Evolutionary conservation across 176 grass and related monocot species (phyloP), one percentile per base, ranked within the genome.

Genomic region (Leersia perrieri): DNA sequence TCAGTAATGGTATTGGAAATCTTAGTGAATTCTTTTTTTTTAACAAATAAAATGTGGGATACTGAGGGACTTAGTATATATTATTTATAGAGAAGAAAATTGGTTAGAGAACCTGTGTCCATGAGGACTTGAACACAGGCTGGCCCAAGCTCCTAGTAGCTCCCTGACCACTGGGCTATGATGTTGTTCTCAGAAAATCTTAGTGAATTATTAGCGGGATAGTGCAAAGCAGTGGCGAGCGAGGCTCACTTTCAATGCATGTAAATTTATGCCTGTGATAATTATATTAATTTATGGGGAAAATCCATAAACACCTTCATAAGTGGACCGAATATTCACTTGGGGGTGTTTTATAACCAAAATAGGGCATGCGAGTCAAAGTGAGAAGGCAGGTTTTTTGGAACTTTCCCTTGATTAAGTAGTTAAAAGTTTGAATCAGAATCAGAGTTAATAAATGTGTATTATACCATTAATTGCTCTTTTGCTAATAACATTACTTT

Each of bases 401-500:
- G n/a, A 25, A 58, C 20, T 1, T 58, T 58, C n/a, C 53, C 22
- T n/a, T 23, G 18, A 58, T 58, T 58, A 58, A 23, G 53, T 58
- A 25, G 53, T 23, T 58, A 11, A n/a, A 55, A 55, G 20, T 55
- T 55, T n/a, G 20, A 55, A 55, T 53, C 0, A 22, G 47, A 22
- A 22, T 5, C 18, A 53, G 16, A 20, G 5, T 53, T 20, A 53
- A 53, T 53, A 51, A 51, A 53, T 41, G 49, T n/a, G 6, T 53
- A 53, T 53, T 22, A 8, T n/a, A 62, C 9, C 9, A 3, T 33
- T 60, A 51, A 44, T 87, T 78, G 15, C n/a, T 68, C 35, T 89
- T 55, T 76, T 80, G 33, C 51, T 73, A 62, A 75, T 78, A 68
- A 28, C 33, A 72, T 9, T 72, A 33, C 72, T 87, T 3, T 73